A percentile compares a stretch with the other conserved stretches of the same genome.
phyloP scores from a whole-genome alignment of 1,139 yeast species.

The Protomyces arabidopsidicola region DNA sequence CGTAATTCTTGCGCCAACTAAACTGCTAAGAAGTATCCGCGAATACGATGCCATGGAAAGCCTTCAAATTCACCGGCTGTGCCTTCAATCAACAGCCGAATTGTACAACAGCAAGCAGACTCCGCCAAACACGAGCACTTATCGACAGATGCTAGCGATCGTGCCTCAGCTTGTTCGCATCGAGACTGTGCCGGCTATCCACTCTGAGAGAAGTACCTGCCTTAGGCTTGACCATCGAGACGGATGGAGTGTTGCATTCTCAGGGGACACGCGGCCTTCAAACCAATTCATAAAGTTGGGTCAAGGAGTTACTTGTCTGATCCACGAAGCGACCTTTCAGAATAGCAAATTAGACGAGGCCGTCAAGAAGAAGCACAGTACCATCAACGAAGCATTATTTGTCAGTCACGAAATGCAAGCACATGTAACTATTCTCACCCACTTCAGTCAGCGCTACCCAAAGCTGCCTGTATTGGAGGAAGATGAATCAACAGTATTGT shows the following conservation, averaged over 20 bases:
- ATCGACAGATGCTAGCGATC: neutral
- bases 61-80: conserved; percentile 40
- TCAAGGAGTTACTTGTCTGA: conserved; percentile 61
- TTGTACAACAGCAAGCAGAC: neutral
- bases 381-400: conserved; percentile 77
- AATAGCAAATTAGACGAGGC: conserved; percentile 80
- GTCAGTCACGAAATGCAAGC: conserved; percentile 68
- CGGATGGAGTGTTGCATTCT: conserved; percentile 57
- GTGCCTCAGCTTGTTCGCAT: conserved; percentile 6
- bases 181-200: conserved; percentile 12
- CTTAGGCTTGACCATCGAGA: conserved; percentile 5
- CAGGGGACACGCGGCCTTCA: conserved; percentile 94
- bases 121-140: neutral
- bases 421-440: conserved; percentile 69
- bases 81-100: neutral
- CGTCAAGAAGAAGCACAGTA: conserved; percentile 74
- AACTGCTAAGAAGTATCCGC: conserved; percentile 57
- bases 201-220: conserved; percentile 19
- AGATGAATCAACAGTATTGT: neutral
- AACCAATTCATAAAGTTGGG: conserved; percentile 62
- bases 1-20: conserved; percentile 68
- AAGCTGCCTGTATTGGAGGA: conserved; percentile 8
- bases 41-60: conserved; percentile 67
- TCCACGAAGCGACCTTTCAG: conserved; percentile 91
- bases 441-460: conserved; percentile 68